Conservation (phyloP, 1,284 basidiomycete species). For the Cutaneotrichosporon mucoides region DNA sequence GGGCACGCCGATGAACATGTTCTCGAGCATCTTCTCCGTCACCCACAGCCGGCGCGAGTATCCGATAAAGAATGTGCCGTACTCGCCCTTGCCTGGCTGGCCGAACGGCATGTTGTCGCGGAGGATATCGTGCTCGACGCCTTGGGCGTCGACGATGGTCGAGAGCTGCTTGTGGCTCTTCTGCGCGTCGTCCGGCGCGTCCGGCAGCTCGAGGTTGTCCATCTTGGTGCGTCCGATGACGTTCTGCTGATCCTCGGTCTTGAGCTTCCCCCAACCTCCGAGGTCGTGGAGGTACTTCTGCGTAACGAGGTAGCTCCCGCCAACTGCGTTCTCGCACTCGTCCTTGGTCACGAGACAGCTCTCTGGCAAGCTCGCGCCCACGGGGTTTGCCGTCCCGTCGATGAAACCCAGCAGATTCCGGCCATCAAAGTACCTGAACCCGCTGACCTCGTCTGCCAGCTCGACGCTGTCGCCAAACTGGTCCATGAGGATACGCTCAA, state of each 20-base stretch:
- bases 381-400: conserved; percentile 22
- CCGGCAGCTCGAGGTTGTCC: conserved; percentile 17
- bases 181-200: conserved; percentile 10
- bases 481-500: conserved; percentile 13
- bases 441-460: conserved; percentile 10
- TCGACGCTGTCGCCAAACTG: conserved; percentile 8
- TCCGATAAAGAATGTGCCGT: conserved; percentile 21
- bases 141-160: conserved; percentile 9
- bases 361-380: conserved; percentile 8
- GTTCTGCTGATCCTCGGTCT: conserved; percentile 13
- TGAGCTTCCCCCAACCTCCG: conserved; percentile 10
- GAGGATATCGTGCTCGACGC: conserved; percentile 17
- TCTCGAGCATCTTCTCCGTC: conserved; percentile 19
- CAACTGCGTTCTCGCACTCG: not conserved
- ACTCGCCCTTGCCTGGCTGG: conserved; percentile 11
- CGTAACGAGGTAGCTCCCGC: conserved; percentile 15
- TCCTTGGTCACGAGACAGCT: conserved; percentile 1
- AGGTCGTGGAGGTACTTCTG: conserved; percentile 22
- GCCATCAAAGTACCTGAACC: conserved; percentile 24
- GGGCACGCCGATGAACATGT: conserved; percentile 21
- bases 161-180: conserved; percentile 21
- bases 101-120: conserved; percentile 25
- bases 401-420: conserved; percentile 21
- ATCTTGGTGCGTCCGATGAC: conserved; percentile 20
- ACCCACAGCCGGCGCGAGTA: conserved; percentile 18